Conservation (phyloP, 2,329 filamentous ascomycete species). For the Allantophomopsis cytisporea region DNA sequence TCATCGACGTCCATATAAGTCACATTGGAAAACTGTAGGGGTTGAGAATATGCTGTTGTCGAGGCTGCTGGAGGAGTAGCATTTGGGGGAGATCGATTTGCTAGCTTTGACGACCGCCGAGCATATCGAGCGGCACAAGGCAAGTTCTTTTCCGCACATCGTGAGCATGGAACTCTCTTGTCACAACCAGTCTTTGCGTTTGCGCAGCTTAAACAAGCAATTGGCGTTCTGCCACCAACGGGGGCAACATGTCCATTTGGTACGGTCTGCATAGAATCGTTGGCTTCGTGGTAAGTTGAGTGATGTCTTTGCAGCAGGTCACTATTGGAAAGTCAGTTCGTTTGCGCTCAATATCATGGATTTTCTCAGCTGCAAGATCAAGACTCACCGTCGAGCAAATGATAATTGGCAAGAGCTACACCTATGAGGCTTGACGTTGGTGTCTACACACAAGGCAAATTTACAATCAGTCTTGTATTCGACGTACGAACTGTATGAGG, state of each 20-base stretch:
- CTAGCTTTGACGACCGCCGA: slow-evolving; percentile 18
- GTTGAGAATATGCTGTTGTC: too few species aligned
- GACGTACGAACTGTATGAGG: not conserved
- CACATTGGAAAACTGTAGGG: too few species aligned
- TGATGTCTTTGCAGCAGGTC: slow-evolving; percentile 37
- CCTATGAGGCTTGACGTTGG: slow-evolving; percentile 38
- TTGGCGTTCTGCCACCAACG: slow-evolving; percentile 26
- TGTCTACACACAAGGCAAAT: slow-evolving; percentile 25
- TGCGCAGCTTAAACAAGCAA: slow-evolving; percentile 34
- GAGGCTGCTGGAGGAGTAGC: too few species aligned
- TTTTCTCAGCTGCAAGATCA: not conserved
- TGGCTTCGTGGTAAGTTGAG: slow-evolving; percentile 34
- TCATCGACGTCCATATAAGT: too few species aligned
- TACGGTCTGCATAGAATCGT: slow-evolving; percentile 29
- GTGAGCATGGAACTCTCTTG: slow-evolving; percentile 32
- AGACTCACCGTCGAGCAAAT: slow-evolving; percentile 31
- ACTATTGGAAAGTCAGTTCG: slow-evolving; percentile 9
- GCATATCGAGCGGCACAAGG: slow-evolving; percentile 33
- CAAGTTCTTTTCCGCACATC: slow-evolving; percentile 34
- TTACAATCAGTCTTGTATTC: too few species aligned
- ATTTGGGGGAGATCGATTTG: too few species aligned
- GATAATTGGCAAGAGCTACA: slow-evolving; percentile 33
- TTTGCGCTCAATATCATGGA: not conserved
- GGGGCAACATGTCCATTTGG: slow-evolving; percentile 8
- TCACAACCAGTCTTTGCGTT: slow-evolving; percentile 37